Evolutionary conservation across 371 early-diverging fungal species (phyloP).

Genomic region (Lichtheimia hyalospora): DNA sequence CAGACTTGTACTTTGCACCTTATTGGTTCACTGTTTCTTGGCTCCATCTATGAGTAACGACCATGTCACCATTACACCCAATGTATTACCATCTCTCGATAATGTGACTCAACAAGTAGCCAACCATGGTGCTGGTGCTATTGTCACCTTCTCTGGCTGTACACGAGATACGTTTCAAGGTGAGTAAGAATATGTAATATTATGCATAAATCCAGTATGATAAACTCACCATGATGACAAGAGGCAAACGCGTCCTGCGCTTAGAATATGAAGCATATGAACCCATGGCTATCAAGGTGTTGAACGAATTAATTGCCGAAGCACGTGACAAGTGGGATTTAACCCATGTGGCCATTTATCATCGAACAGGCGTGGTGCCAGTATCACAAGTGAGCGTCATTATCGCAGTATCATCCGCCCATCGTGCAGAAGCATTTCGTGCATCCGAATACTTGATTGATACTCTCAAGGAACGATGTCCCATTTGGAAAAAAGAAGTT

Average conservation of each 20-base stretch:
- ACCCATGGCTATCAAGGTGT: slow-evolving; percentile 76
- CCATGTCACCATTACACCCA: slow-evolving; percentile 45
- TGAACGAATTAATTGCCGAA: slow-evolving; percentile 54
- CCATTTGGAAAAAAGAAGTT: slow-evolving; percentile 92
- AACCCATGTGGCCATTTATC: slow-evolving; percentile 68
- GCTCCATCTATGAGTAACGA: neutral
- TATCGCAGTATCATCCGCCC: slow-evolving; percentile 77
- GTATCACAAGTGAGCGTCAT: slow-evolving; percentile 82
- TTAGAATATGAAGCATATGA: slow-evolving; percentile 84
- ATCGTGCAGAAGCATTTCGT: slow-evolving; percentile 73
- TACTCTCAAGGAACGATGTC: slow-evolving; percentile 76
- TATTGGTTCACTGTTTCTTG: neutral
- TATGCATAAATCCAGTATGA: neutral
- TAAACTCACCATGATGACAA: neutral
- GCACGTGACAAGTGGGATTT: slow-evolving; percentile 70
- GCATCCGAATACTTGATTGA: slow-evolving; percentile 84
- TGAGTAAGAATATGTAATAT: slow-evolving; percentile 17
- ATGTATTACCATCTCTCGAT: slow-evolving; percentile 49
- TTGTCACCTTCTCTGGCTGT: slow-evolving; percentile 82
- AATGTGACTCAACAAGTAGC: slow-evolving; percentile 53
- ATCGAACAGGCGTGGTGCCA: slow-evolving; percentile 76
- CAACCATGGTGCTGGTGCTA: slow-evolving; percentile 77
- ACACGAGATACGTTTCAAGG: slow-evolving; percentile 84
- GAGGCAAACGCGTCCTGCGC: slow-evolving; percentile 66
- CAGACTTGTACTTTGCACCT: neutral